Evolutionary conservation across 345 rosid genomes (phyloP), one percentile per base, ranked within the genome.

Genomic region (Hibiscus syriacus): DNA sequence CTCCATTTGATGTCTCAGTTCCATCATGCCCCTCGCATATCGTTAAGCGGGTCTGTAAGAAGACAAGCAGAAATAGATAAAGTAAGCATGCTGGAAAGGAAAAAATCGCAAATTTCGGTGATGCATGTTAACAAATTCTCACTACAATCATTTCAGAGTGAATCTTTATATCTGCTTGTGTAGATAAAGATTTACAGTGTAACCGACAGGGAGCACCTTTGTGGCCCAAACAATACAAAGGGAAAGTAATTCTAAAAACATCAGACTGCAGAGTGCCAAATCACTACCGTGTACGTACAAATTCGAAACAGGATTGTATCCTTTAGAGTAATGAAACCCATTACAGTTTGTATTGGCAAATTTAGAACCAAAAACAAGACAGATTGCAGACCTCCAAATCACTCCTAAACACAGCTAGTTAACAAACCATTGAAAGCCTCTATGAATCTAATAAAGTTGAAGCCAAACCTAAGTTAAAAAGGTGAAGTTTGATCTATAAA

Each of bases 21-120:
- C 98, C 98, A 80, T 93, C 98, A 82, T 89, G 97, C 32, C 98
- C 98, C 76, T 93, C 98, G 2, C 98, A 93, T 80, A 93, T 85
- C 17, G 97, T 93, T 68, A 93, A 78, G 56, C 88, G 84, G 39
- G 92, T 90, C 98, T 93, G 65, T 70, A 55, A 53, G 73, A 71
- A 57, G 39, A 62, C n/a, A 5, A 54, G 22, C 43, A 58, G 25
- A 41, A 11, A 54, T 7, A 41, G 29, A 30, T 6, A 57, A 57
- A 41, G 65, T 60, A 60, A 38, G 29, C 25, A n/a, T 32, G 41
- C 41, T 61, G 49, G 14, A 60, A 38, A 22, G 66, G 4, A 38
- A 38, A 59, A 36, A 20, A 25, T 38, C 17, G 2, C 3, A 36
- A 41, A 61, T 20, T 11, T 11, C 19, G 50, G 50, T 12, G 50